Evolutionary conservation across 2,329 filamentous ascomycete genomes (phyloP).

Genomic region (Aspergillus nomiae): DNA sequence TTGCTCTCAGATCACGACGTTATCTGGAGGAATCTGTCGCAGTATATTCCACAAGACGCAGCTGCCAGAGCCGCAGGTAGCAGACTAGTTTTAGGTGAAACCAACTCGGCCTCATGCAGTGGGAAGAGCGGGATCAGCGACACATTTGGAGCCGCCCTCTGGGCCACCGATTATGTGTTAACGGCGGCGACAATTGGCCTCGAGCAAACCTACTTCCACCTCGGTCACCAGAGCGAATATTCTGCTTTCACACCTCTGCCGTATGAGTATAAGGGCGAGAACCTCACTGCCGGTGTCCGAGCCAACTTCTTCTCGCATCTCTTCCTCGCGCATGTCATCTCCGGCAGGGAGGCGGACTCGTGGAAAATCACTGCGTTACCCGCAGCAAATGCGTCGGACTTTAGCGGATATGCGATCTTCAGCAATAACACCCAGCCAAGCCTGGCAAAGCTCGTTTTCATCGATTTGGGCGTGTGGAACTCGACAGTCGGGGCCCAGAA

Average conservation of each 20-base stretch:
- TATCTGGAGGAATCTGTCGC: constrained; percentile 13
- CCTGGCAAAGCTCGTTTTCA: constrained; percentile 9
- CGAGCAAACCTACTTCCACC: constrained; percentile 11
- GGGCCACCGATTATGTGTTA: constrained; percentile 15
- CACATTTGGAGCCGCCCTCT: constrained; percentile 14
- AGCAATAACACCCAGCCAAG: neutral
- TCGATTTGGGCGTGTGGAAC: constrained; percentile 12
- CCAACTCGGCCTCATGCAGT: constrained; percentile 11
- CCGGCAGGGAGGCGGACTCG: neutral
- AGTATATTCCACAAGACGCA: constrained; percentile 10
- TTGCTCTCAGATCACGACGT: constrained; percentile 9
- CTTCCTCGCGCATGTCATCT: constrained; percentile 8
- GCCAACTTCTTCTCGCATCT: constrained; percentile 11
- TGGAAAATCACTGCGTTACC: constrained; percentile 1
- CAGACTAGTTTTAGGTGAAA: constrained; percentile 12
- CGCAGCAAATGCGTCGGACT: constrained; percentile 6
- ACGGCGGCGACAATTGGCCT: constrained; percentile 10
- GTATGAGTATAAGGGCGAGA: constrained; percentile 10
- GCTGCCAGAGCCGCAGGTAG: constrained; percentile 3
- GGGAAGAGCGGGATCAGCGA: constrained; percentile 13
- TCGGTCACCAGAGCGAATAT: constrained; percentile 17
- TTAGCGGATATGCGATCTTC: constrained; percentile 6
- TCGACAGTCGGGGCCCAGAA: constrained; percentile 2
- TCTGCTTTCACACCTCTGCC: constrained; percentile 9
- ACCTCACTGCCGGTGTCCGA: constrained; percentile 1